Conservation (phyloP, 1,284 basidiomycete species). For the Moesziomyces sp. region DNA sequence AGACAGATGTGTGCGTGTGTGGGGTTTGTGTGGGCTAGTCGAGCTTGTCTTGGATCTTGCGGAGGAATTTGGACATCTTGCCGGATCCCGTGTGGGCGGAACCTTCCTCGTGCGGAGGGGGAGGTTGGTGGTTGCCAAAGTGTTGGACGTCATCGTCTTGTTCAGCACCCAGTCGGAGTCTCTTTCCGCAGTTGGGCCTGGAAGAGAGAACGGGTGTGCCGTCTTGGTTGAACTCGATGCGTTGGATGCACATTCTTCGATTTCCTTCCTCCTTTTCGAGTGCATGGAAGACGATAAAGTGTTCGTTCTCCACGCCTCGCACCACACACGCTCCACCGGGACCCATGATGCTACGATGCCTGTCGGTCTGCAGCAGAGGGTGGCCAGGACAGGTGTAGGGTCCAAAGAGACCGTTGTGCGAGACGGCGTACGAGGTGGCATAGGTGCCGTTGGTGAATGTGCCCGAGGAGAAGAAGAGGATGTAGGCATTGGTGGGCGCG, state of each 20-base stretch:
- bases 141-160: slow-evolving; percentile 46
- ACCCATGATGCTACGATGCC: slow-evolving; percentile 35
- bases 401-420: slow-evolving; percentile 46
- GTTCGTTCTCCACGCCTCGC: slow-evolving; percentile 42
- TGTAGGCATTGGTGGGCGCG: slow-evolving; percentile 38
- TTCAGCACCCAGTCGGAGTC: slow-evolving; percentile 51
- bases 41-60: slow-evolving; percentile 33
- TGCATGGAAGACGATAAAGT: slow-evolving; percentile 56
- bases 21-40: slow-evolving; percentile 1
- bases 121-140: slow-evolving; percentile 28
- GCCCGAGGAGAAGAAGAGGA: slow-evolving; percentile 57
- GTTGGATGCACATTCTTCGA: slow-evolving; percentile 52
- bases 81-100: slow-evolving; percentile 2
- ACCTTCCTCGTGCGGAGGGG: slow-evolving; percentile 3
- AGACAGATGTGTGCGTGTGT: too few species aligned
- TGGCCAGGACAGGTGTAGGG: slow-evolving; percentile 36
- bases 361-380: slow-evolving; percentile 50
- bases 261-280: slow-evolving; percentile 45
- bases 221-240: slow-evolving; percentile 34
- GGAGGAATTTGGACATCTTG: slow-evolving; percentile 20
- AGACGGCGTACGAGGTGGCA: slow-evolving; percentile 53
- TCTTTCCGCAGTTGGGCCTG: slow-evolving; percentile 47
- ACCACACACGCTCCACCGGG: slow-evolving; percentile 55
- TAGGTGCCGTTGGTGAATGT: slow-evolving; percentile 52
- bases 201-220: slow-evolving; percentile 45